phyloP scores from a whole-genome alignment of 768 basidiomycete genomes.

The Suillus weaverae region DNA sequence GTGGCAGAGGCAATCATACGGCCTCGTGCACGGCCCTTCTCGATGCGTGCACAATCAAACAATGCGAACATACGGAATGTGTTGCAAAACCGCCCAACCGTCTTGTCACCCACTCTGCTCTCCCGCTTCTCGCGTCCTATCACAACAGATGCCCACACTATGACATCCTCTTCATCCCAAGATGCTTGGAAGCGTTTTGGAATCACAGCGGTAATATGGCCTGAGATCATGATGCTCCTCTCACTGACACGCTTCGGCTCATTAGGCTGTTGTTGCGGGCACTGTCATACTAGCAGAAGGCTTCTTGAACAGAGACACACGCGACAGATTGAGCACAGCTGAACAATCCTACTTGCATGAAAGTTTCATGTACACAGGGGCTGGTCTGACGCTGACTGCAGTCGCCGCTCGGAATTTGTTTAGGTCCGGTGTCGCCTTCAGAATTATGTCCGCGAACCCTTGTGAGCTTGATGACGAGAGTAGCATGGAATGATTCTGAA shows the following conservation, averaged over 20 bases:
- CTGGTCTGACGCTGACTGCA: conserved; percentile 75
- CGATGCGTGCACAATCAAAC: conserved; percentile 28
- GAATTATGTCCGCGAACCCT: conserved; percentile 82
- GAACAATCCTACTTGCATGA: conserved; percentile 75
- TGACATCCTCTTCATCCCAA: conserved; percentile 38
- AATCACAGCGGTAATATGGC: conserved; percentile 50
- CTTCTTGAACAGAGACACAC: conserved; percentile 76
- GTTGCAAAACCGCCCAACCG: conserved; percentile 29
- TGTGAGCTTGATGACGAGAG: conserved; percentile 44
- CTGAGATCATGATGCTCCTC: background rate
- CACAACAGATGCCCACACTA: conserved; percentile 44
- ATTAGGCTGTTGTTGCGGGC: conserved; percentile 70
- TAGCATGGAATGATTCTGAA: background rate
- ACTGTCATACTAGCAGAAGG: conserved; percentile 62
- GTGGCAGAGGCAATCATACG: conserved; percentile 23
- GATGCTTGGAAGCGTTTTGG: conserved; percentile 51
- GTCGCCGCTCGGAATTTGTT: conserved; percentile 79
- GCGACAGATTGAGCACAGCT: conserved; percentile 57
- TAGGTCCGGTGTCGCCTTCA: conserved; percentile 62
- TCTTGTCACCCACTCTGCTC: conserved; percentile 23
- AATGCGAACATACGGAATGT: conserved; percentile 29
- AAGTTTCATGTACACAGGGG: conserved; percentile 82
- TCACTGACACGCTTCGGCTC: background rate
- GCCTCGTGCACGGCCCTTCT: conserved; percentile 19
- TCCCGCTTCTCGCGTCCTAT: conserved; percentile 44